Base-by-base conservation (phyloP, 1,284 basidiomycete genomes). In the Malassezia sympodialis region DNA sequence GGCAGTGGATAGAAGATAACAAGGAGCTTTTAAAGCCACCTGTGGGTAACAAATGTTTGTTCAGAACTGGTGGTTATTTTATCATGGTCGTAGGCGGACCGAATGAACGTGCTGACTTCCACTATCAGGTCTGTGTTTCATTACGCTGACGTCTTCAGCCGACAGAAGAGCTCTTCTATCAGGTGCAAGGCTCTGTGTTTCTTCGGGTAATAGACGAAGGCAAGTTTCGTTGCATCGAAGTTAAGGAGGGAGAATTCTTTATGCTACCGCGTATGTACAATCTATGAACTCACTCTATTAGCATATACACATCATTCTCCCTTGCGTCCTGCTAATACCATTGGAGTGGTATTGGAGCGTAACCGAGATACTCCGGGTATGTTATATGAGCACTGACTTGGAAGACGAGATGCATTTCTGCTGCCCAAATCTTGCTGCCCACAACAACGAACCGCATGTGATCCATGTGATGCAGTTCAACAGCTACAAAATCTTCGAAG, bases 221-320 rank as follows among this genome's bases (percentile, higher is more conserved):
- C n/a, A 79, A 81, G 63, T 91, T 96, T 76, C 80, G 80, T 67
- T 91, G 96, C 72, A 86, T 96, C 34, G 77, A 79, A 24, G 94
- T 96, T 66, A 85, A 84, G 58, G 90, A 98, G 76, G 91, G 91
- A 39, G 89, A 91, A 64, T 94, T 96, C 89, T 96, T 93, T 76
- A 75, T 96, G 64, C 79, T 96, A 19, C 51, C 51, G 11, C 19
- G 44, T 45, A 23, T 23, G 28, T 45, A 21, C 90, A 90, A 44
- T 86, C 14, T 12, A n/a, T 21, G 26, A 30, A 26, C 15, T 14
- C n/a, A 30, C n/a, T 31, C 15, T 23, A 4, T 10, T 45, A 59
- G 61, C 85, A 1, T 90, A 96, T 75, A 93, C 87, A 0, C 90
- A 91, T 0, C 93, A 96, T 77, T 93, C 91, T 65, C 93, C 93